A percentile compares a stretch with the other conserved stretches of the same genome.
These are phyloP conservation scores for Plasmodium falciparum DNA, from an alignment of 169 alveolate genomes.

Conservation along the genomic window DNA sequence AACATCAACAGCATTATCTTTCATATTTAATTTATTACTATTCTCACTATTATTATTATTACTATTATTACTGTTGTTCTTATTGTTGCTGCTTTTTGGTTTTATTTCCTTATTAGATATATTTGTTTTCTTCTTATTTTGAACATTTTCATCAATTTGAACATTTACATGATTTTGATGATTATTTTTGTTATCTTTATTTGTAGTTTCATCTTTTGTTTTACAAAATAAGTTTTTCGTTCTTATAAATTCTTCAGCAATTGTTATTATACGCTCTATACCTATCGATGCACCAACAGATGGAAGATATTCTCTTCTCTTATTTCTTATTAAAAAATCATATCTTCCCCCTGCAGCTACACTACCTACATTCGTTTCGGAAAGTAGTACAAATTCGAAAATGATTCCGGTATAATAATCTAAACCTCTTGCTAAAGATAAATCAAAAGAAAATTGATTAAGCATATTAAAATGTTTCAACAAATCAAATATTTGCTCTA, in stretches of 20 bases:
- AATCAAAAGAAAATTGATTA: conserved; percentile 87
- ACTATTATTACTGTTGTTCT: background rate
- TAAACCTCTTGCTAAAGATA: conserved; percentile 96
- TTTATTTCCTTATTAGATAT: background rate
- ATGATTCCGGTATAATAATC: conserved; percentile 98
- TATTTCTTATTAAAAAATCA: conserved; percentile 95
- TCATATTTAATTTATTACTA: conserved; percentile 78
- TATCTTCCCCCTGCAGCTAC: conserved; percentile 99
- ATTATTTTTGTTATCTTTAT: background rate
- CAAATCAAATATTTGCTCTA: conserved; percentile 81
- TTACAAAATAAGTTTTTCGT: conserved; percentile 21
- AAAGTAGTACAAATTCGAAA: conserved; percentile 94
- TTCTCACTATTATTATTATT: background rate
- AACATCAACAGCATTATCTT: conserved; percentile 83
- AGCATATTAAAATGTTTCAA: conserved; percentile 76
- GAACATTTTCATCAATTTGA: background rate
- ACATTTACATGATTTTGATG: conserved; percentile 17
- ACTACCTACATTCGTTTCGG: conserved; percentile 92
- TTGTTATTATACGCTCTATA: conserved; percentile 94
- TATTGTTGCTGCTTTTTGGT: background rate
- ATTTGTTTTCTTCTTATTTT: background rate
- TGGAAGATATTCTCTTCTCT: conserved; percentile 92
- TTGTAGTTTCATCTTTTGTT: background rate
- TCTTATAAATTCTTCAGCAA: conserved; percentile 74
- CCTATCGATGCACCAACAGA: conserved; percentile 98